Conservation (phyloP, 2,329 filamentous ascomycete species). For the Fusarium paranaense region DNA sequence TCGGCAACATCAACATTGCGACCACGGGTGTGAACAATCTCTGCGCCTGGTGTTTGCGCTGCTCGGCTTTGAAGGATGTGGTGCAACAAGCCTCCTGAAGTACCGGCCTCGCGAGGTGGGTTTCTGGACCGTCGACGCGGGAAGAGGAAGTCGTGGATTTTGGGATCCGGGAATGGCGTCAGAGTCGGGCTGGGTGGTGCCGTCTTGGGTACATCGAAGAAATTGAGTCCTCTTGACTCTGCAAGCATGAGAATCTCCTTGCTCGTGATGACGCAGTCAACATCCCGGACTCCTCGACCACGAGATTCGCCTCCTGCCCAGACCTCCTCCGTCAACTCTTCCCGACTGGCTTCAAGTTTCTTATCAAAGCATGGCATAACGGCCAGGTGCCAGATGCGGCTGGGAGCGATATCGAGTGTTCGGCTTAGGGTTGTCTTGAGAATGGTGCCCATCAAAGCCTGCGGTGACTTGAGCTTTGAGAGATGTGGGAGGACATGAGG, state of each 20-base stretch:
- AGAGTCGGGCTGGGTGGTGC: slow-evolving; percentile 58
- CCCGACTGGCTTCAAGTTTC: slow-evolving; percentile 94
- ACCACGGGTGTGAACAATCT: slow-evolving; percentile 78
- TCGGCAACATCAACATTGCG: slow-evolving; percentile 93
- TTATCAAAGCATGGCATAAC: slow-evolving; percentile 99
- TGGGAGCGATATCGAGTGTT: slow-evolving; percentile 76
- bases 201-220: slow-evolving; percentile 76
- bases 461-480: slow-evolving; percentile 91
- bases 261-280: slow-evolving; percentile 98
- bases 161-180: slow-evolving; percentile 77
- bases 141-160: slow-evolving; percentile 80
- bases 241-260: slow-evolving; percentile 94
- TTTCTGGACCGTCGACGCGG: slow-evolving; percentile 58
- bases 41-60: slow-evolving; percentile 76
- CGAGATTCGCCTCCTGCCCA: slow-evolving; percentile 70
- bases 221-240: slow-evolving; percentile 80
- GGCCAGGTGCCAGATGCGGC: slow-evolving; percentile 91
- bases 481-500: slow-evolving; percentile 92
- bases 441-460: slow-evolving; percentile 90
- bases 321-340: slow-evolving; percentile 85
- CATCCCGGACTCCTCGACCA: slow-evolving; percentile 77
- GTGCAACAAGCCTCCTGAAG: slow-evolving; percentile 89
- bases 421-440: slow-evolving; percentile 87
- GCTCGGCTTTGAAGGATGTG: slow-evolving; percentile 84
- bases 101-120: slow-evolving; percentile 71